phyloP scores from a whole-genome alignment of 805 yeast genomes.

The Yarrowia sp. region DNA sequence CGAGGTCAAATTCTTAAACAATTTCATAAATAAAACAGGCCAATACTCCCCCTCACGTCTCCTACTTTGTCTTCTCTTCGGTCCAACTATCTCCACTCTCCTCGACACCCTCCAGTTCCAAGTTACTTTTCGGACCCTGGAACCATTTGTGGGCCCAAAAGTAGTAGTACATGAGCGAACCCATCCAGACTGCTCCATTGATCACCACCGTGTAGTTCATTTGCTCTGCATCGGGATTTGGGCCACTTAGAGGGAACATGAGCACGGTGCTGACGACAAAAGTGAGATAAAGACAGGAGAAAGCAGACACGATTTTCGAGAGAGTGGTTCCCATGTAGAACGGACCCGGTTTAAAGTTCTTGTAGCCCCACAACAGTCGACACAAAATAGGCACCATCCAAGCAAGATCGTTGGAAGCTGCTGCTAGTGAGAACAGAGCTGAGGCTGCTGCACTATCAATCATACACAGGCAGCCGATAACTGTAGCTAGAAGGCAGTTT shows the following conservation, averaged over 20 bases:
- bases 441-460: constrained; percentile 6
- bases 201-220: constrained; percentile 17
- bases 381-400: constrained; percentile 1
- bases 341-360: background rate
- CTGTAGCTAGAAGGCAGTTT: constrained; percentile 1
- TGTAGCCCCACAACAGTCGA: constrained; percentile 2
- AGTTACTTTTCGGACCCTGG: constrained; percentile 10
- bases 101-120: background rate
- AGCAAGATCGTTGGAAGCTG: background rate
- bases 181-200: background rate
- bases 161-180: background rate
- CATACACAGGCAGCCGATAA: background rate
- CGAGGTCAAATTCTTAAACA: no score
- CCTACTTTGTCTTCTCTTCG: background rate
- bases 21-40: no score
- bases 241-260: constrained; percentile 2
- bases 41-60: background rate
- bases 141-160: constrained; percentile 5
- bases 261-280: background rate
- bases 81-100: background rate
- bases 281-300: background rate
- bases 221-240: background rate
- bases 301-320: background rate
- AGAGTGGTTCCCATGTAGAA: background rate
- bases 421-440: background rate